These are phyloP conservation scores for Cytospora chrysosperma DNA, from an alignment of 2,329 filamentous ascomycete genomes.

Conservation along the genomic window DNA sequence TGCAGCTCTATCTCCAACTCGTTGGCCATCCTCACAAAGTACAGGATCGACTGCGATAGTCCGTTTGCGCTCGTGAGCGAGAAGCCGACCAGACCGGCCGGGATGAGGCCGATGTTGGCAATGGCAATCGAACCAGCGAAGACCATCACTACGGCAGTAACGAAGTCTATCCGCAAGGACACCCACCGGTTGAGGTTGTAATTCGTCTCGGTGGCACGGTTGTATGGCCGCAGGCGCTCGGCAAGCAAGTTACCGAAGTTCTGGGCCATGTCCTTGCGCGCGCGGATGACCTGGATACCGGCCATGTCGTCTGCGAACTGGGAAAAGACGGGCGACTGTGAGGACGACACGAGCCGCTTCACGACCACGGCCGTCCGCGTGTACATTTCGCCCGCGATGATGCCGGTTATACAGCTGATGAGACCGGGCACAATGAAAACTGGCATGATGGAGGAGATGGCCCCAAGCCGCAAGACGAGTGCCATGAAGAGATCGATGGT, in stretches of 20 bases:
- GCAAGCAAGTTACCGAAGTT: constrained; percentile 51
- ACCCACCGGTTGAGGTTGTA: constrained; percentile 61
- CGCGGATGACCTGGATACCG: constrained; percentile 44
- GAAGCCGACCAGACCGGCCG: constrained; percentile 55
- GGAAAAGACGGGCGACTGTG: constrained; percentile 54
- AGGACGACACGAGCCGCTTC: constrained; percentile 41
- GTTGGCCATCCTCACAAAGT: constrained; percentile 53
- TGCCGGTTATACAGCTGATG: constrained; percentile 38
- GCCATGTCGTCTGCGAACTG: constrained; percentile 45
- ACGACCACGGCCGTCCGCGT: constrained; percentile 43
- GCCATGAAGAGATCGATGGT: constrained; percentile 41
- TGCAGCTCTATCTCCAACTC: constrained; percentile 58
- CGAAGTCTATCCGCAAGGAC: constrained; percentile 52
- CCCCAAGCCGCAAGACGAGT: constrained; percentile 37
- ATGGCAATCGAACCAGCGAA: constrained; percentile 54
- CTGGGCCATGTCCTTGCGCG: constrained; percentile 46
- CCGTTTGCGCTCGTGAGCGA: constrained; percentile 57
- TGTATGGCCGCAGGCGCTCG: constrained; percentile 47
- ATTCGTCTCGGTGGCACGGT: constrained; percentile 47
- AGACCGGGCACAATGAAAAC: constrained; percentile 44
- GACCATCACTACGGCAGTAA: constrained; percentile 52
- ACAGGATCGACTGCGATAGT: constrained; percentile 50
- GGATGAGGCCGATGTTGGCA: constrained; percentile 44
- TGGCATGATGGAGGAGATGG: constrained; percentile 43
- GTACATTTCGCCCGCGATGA: constrained; percentile 44